Evolutionary conservation across 345 rosid genomes (phyloP).

Genomic region (Arabidopsis arenosa): DNA sequence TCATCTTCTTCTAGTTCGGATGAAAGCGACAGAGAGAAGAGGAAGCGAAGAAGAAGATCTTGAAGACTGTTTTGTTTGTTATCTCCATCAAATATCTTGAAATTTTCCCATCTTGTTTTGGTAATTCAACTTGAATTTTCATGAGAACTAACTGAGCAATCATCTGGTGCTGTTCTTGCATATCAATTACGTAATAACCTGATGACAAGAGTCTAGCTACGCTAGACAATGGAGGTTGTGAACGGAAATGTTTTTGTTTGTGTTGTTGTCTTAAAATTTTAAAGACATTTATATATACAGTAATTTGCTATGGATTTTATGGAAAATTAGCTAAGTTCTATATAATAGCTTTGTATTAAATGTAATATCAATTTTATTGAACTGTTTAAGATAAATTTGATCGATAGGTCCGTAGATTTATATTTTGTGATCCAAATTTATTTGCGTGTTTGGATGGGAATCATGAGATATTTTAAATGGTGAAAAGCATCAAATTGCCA

Average conservation of each 20-base stretch:
- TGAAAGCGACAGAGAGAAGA: constrained; percentile 51
- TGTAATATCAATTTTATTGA: neutral
- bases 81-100: neutral
- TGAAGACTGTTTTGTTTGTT: constrained; percentile 26
- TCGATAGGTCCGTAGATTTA: no score
- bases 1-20: constrained; percentile 49
- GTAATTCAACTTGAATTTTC: constrained; percentile 24
- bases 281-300: neutral
- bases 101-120: constrained; percentile 11
- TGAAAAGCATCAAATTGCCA: constrained; percentile 27
- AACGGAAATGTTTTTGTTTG: neutral
- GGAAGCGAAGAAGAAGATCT: constrained; percentile 52
- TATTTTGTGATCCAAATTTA: constrained; percentile 14
- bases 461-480: constrained; percentile 25
- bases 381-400: neutral
- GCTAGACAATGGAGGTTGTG: neutral
- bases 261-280: neutral
- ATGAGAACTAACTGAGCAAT: constrained; percentile 15
- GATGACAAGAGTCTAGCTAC: constrained; percentile 2
- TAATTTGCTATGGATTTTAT: neutral
- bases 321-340: neutral
- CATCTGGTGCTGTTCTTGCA: constrained; percentile 29
- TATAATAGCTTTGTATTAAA: neutral
- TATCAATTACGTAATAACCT: neutral
- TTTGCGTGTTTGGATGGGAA: constrained; percentile 26